Base-by-base conservation (phyloP, 192 early-diverging fungal genomes). In the Dimargaris xerosporica region DNA sequence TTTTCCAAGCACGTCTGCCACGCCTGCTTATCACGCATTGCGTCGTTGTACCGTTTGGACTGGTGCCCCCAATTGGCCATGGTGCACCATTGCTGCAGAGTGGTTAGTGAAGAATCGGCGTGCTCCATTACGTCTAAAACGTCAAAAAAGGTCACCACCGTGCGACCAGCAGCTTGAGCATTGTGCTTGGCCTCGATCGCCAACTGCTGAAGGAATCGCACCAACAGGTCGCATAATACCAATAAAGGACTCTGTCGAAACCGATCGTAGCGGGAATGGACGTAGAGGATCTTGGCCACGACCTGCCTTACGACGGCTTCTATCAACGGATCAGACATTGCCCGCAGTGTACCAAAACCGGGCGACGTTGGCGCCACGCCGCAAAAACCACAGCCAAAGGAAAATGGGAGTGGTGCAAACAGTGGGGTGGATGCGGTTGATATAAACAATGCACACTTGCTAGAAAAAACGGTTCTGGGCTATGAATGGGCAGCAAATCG, bases 231-330 rank as follows among this genome's bases (percentile, higher is more conserved):
- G 39, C 58, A 41, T 44, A 60, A n/a, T 7, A 34, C 41, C 5
- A 17, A 30, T 23, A 60, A 17, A 2, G 39, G 34, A 7, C 34
- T n/a, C 6, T 13, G 34, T 21, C 42, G 58, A 44, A 60, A 60
- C 34, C 58, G 58, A 43, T 60, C 58, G 39, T 60, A 60, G 42
- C 58, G 58, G 34, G 58, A 42, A 26, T 60, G 58, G 39, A 44
- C 17, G 42, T 44, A 43, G 15, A 60, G 58, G 58, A 60, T 60
- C 39, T n/a, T 5, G 39, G 58, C 26, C 34, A 60, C 42, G 17
- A 43, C 21, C 5, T 60, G 58, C 58, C 58, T 30, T 21, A 60
- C 17, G 19, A 60, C 58, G 2, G 30, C 39, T 21, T 60, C 21
- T n/a, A 60, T 16, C 13, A 60, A 44, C 58, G 41, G 58, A 71